phyloP scores from a whole-genome alignment of 495 filamentous ascomycete species.

The Neurospora sp. region DNA sequence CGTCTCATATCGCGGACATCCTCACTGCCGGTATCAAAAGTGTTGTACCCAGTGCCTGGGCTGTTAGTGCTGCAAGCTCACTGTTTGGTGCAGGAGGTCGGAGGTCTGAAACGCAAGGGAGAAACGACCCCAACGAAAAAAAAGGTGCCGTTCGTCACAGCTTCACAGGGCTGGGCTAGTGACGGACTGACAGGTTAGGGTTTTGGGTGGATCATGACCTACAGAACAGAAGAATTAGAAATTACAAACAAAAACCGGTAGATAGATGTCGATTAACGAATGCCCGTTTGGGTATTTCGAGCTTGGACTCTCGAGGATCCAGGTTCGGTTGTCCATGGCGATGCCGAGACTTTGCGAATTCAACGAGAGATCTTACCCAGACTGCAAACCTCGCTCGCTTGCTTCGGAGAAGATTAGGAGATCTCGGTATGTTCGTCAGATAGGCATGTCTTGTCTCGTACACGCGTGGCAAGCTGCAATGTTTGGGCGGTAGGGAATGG shows the following conservation, averaged over 20 bases:
- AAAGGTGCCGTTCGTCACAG: neutral
- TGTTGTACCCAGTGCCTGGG: neutral
- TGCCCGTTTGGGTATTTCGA: neutral
- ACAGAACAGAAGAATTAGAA: neutral
- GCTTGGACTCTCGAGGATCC: neutral
- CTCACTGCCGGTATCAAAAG: neutral
- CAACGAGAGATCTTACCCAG: neutral
- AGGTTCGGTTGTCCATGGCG: neutral
- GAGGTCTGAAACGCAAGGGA: neutral
- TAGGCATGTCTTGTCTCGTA: neutral
- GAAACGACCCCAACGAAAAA: neutral
- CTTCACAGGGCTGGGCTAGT: neutral
- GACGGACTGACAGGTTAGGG: neutral
- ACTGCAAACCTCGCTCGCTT: neutral
- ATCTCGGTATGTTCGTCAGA: neutral
- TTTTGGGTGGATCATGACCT: neutral
- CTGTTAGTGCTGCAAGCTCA: neutral
- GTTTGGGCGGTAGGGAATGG: neutral
- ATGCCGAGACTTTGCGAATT: neutral
- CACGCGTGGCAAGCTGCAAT: neutral
- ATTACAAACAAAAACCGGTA: neutral
- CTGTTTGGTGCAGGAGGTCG: neutral
- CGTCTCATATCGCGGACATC: neutral
- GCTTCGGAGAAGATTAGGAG: neutral
- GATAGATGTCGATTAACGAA: neutral